Evolutionary conservation across 73 alveolate genomes (phyloP).

Genomic region (Paramecium sexaurelia): DNA sequence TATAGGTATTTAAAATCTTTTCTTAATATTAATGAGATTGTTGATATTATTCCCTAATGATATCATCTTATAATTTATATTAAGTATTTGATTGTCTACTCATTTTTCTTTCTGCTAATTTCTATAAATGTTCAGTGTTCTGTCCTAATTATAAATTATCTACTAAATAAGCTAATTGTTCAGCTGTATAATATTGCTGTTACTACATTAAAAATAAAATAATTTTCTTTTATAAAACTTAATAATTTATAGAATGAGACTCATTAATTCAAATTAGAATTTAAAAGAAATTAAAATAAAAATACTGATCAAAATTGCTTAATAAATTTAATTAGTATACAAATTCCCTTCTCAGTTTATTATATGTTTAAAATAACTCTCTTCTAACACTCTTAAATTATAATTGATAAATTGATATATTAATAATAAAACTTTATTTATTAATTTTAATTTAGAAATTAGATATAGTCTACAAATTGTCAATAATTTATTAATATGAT

Average conservation of each 20-base stretch:
- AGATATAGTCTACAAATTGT: too few relatives aligned
- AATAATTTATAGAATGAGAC: background rate
- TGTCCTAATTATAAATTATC: background rate
- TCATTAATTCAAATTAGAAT: background rate
- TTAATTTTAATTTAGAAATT: too few relatives aligned
- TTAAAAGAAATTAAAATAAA: background rate
- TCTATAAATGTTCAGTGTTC: background rate
- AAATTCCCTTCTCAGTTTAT: background rate
- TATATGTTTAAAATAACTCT: too few relatives aligned
- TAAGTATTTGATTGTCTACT: background rate
- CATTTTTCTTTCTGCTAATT: conserved; percentile 10
- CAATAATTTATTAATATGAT: conserved; percentile 94
- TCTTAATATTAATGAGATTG: conserved; percentile 26
- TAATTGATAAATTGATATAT: too few relatives aligned
- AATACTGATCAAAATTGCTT: background rate
- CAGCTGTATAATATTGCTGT: background rate
- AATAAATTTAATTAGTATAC: background rate
- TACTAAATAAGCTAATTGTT: background rate
- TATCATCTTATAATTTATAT: conserved; percentile 6
- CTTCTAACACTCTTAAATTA: too few relatives aligned
- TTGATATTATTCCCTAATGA: conserved; percentile 3
- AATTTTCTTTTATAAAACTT: background rate
- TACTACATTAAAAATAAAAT: background rate
- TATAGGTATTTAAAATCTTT: conserved; percentile 1
- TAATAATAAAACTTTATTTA: too few relatives aligned